A percentile compares a stretch with the other conserved stretches of the same genome.
Conservation (phyloP, 257 asterid species). For the Lycium barbarum region DNA sequence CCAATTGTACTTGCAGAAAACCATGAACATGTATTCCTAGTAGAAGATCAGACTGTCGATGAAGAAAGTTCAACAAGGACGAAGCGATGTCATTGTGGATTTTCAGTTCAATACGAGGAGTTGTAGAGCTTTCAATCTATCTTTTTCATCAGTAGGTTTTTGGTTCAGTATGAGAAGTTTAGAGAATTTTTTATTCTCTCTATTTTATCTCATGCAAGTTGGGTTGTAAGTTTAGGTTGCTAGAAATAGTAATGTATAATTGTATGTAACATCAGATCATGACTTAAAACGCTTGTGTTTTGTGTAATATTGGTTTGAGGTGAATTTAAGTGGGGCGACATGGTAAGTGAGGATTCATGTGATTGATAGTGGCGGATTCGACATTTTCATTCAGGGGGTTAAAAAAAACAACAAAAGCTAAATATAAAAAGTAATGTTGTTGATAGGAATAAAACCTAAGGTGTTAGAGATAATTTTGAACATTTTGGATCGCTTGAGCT, state of each 20-base stretch:
- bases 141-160: slow-evolving; percentile 37
- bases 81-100: slow-evolving; percentile 82
- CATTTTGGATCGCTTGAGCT: too few species aligned
- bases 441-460: too few species aligned
- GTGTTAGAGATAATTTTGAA: too few species aligned
- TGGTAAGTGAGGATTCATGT: background rate
- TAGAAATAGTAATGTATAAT: background rate
- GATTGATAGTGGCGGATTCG: too few species aligned
- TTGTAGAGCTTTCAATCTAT: slow-evolving; percentile 41
- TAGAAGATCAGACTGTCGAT: slow-evolving; percentile 54
- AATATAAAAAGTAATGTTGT: too few species aligned
- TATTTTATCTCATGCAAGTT: background rate
- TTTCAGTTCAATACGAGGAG: slow-evolving; percentile 75
- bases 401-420: too few species aligned
- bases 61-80: slow-evolving; percentile 54
- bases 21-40: slow-evolving; percentile 66
- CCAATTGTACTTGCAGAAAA: slow-evolving; percentile 42
- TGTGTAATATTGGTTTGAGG: background rate
- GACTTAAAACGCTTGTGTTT: background rate
- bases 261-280: slow-evolving; percentile 8
- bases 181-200: slow-evolving; percentile 35
- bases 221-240: slow-evolving; percentile 3
- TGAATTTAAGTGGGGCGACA: background rate
- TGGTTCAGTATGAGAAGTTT: slow-evolving; percentile 67
- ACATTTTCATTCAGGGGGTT: too few species aligned